Base-by-base conservation (phyloP, 192 early-diverging fungal species). In the Chytriomyces confervae region DNA sequence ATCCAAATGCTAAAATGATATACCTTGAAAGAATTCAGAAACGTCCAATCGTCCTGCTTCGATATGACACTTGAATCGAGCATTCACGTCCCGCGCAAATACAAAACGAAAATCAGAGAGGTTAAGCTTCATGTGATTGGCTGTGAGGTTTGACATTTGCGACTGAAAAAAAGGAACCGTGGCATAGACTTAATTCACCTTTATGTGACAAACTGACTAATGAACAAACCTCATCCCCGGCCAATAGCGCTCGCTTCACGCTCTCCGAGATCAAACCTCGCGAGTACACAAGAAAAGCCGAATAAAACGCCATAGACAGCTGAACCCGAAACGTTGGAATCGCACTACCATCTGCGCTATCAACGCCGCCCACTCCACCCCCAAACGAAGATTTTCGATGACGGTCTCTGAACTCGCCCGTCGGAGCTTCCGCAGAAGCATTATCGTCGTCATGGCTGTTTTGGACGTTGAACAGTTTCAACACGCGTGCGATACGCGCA, bases 281-380 rank as follows among this genome's bases (percentile, higher is more conserved):
- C 18, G 53, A 65, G 29, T 57, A 51, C 53, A 68, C 36, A 18
- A 73, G 9, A 27, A 79, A 63, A 7, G 72, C 47, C 18, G 45
- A 36, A 47, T 68, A 68, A 11, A 23, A 36, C 29, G 66, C 43
- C 43, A 68, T 11, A 20, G 43, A 1, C 45, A 68, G 16, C 47
- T 68, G 36, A 68, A 68, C 44, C n/a, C 66, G 66, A 68, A 68
- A 68, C 11, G 62, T 36, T 36, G 29, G 29, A 36, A 36, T 36
- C 29, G 29, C 29, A 36, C 29, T 36, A 36, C 29, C 29, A 36
- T 36, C 29, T 36, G 29, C 29, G 29, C 29, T 36, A 36, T 36
- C 29, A 36, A 36, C 29, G 29, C 29, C 29, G 29, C 29, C 29
- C 29, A 36, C 29, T 36, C 29, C 29, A 36, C 29, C 29, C 29